Conservation (phyloP, 1,284 basidiomycete species). For the Leccinum fuscescens region DNA sequence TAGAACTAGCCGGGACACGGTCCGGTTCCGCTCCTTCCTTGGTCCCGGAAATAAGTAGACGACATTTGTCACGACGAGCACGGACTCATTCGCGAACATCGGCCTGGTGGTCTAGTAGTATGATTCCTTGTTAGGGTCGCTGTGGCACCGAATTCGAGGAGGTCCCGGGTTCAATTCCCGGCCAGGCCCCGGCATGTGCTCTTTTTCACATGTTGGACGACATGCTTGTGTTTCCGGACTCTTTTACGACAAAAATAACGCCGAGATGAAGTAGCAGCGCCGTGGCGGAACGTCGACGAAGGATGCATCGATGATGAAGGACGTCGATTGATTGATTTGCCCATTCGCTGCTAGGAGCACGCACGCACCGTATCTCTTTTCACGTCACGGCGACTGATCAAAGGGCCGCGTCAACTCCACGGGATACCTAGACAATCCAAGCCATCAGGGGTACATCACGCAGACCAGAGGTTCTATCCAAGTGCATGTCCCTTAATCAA, state of each 20-base stretch:
- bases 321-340: conserved; percentile 24
- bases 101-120: conserved; percentile 74
- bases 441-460: conserved; percentile 35
- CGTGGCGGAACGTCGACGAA: conserved; percentile 2
- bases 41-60: background rate
- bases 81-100: background rate
- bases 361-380: conserved; percentile 37
- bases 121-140: conserved; percentile 65
- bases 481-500: conserved; percentile 15
- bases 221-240: conserved; percentile 7
- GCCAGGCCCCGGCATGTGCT: conserved; percentile 57
- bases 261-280: conserved; percentile 21
- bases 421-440: conserved; percentile 27
- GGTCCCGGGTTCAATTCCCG: conserved; percentile 86
- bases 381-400: conserved; percentile 38
- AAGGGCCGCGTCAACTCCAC: conserved; percentile 32
- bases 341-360: conserved; percentile 16
- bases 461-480: conserved; percentile 9
- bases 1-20: background rate
- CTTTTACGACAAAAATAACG: conserved; percentile 8
- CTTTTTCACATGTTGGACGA: conserved; percentile 5
- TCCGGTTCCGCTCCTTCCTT: background rate
- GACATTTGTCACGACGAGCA: background rate
- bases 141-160: conserved; percentile 41
- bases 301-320: conserved; percentile 14